Evolutionary conservation across 2,329 filamentous ascomycete genomes (phyloP).

Genomic region (Talaromyces albobiverticillius): DNA sequence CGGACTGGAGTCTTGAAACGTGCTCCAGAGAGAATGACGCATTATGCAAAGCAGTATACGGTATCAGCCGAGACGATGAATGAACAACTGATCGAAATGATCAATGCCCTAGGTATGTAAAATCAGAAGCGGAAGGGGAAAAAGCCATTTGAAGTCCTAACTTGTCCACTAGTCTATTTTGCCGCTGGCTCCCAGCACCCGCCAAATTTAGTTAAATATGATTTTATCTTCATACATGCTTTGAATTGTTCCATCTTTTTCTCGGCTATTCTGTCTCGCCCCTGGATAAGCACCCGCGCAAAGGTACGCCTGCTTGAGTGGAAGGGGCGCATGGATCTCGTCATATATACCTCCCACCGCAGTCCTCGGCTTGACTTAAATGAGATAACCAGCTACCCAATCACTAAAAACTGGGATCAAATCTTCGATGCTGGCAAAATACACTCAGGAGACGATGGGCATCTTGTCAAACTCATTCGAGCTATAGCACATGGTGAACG

Average conservation of each 20-base stretch:
- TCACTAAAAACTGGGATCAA: slow-evolving; percentile 48
- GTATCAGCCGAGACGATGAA: slow-evolving; percentile 58
- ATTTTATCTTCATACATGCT: slow-evolving; percentile 81
- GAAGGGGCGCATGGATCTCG: slow-evolving; percentile 73
- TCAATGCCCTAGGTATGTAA: slow-evolving; percentile 56
- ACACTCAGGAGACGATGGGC: slow-evolving; percentile 68
- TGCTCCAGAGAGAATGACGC: slow-evolving; percentile 62
- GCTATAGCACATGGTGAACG: slow-evolving; percentile 65
- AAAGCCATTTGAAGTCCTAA: neutral
- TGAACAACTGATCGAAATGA: slow-evolving; percentile 64
- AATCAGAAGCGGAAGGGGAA: neutral
- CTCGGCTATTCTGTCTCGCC: slow-evolving; percentile 56
- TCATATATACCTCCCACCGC: slow-evolving; percentile 69
- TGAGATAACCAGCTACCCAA: slow-evolving; percentile 60
- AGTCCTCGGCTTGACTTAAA: slow-evolving; percentile 59
- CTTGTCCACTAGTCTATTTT: slow-evolving; percentile 45
- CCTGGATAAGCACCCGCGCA: slow-evolving; percentile 58
- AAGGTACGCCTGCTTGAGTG: slow-evolving; percentile 75
- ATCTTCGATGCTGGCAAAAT: slow-evolving; percentile 46
- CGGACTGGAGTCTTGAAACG: slow-evolving; percentile 65
- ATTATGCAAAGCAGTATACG: slow-evolving; percentile 58
- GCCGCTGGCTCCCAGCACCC: slow-evolving; percentile 62
- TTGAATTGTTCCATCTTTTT: slow-evolving; percentile 77
- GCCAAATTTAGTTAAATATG: slow-evolving; percentile 67
- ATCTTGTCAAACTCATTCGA: slow-evolving; percentile 71